Base-by-base conservation (phyloP, 257 asterid species). In the Nicotiana tomentosiformis region DNA sequence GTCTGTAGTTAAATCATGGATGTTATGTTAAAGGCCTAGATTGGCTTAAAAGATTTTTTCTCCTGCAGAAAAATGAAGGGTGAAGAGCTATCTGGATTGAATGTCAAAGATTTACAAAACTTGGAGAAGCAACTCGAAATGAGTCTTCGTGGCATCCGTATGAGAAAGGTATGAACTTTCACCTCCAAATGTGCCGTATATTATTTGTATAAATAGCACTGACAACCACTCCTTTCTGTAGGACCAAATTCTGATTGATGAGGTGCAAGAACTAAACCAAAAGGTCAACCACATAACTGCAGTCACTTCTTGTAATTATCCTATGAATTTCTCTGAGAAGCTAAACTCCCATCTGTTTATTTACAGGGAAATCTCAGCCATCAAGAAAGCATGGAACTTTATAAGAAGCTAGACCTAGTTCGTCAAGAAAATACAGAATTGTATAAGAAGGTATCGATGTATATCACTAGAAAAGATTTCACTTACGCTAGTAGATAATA, bases 81-180 rank as follows among this genome's bases (percentile, higher is more conserved):
- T 7, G 93, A 91, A 85, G 96, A 91, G 66, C 92, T 93, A 85
- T 88, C 91, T 74, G 90, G 92, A 82, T 81, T 93, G 80, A 85
- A 78, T 76, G 88, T 92, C 61, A 88, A 87, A 70, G 97, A 90
- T 66, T 86, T 93, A 61, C 92, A 88, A 46, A 89, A 83, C 86
- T 78, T 93, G 87, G 97, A 91, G 86, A 91, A 87, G 62, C 91
- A 90, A 88, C 90, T 93, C 77, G 97, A 91, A 80, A 88, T 60
- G 74, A 90, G 96, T 80, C 90, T 91, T 43, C 90, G 86, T 43
- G 83, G 89, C 81, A 89, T 93, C 23, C 93, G 93, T 43, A 84
- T 64, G 89, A 90, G 83, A 84, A 93, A 93, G 97, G 97, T 92
- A 53, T 18, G 76, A 23, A 61, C 23, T 58, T 77, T 76, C 39